Percentiles rank a stretch among this genome's conserved stretches.
phyloP scores from a whole-genome alignment of 2,329 filamentous ascomycete genomes.

The Fusarium pilosicola region DNA sequence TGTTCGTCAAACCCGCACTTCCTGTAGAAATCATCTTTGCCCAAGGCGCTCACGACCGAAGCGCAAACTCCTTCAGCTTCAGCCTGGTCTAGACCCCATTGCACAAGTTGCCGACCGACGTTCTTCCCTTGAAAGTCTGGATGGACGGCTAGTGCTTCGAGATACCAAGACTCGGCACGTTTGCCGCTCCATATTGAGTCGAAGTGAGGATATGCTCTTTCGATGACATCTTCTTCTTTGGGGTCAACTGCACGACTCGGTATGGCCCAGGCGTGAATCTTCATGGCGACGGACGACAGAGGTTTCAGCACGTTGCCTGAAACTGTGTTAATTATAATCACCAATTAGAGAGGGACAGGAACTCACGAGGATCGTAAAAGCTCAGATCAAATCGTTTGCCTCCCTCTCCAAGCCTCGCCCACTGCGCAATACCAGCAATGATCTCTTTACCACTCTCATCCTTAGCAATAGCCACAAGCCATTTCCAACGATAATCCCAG shows the following conservation, averaged over 20 bases:
- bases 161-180: slow-evolving; percentile 47
- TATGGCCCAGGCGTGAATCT: slow-evolving; percentile 5
- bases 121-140: slow-evolving; percentile 52
- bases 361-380: slow-evolving; percentile 27
- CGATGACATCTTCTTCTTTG: slow-evolving; percentile 21
- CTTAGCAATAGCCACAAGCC: slow-evolving; percentile 42
- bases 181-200: slow-evolving; percentile 32
- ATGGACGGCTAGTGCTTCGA: slow-evolving; percentile 51
- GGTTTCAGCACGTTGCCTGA: slow-evolving; percentile 34
- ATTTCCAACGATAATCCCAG: slow-evolving; percentile 44
- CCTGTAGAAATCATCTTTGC: slow-evolving; percentile 52
- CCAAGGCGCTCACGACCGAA: slow-evolving; percentile 51
- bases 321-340: fast-evolving
- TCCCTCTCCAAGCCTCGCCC: slow-evolving; percentile 33
- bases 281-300: slow-evolving; percentile 24
- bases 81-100: slow-evolving; percentile 54
- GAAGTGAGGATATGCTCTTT: slow-evolving; percentile 31
- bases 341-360: fast-evolving
- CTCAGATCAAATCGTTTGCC: slow-evolving; percentile 13
- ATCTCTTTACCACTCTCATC: slow-evolving; percentile 20
- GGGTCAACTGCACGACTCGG: slow-evolving; percentile 25
- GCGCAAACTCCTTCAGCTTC: slow-evolving; percentile 50
- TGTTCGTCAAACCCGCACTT: slow-evolving; percentile 36
- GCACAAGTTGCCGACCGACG: slow-evolving; percentile 51
- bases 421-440: slow-evolving; percentile 31